Percentiles rank a stretch among this genome's conserved stretches.
Evolutionary conservation across 1,284 basidiomycete genomes (phyloP).

Genomic region (Thecaphora frezii): DNA sequence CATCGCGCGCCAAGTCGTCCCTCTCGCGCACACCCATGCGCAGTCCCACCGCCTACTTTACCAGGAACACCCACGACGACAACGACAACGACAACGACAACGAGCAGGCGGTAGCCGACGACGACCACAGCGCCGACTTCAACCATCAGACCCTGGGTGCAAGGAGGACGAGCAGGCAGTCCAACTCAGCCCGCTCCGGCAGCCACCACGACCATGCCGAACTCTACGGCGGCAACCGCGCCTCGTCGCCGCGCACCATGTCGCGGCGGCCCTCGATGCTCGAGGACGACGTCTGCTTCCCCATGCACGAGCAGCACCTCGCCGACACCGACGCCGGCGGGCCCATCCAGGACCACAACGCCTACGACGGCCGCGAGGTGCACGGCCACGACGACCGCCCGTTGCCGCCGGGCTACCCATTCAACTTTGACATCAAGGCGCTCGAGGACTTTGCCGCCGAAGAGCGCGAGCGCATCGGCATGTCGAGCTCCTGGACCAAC

Average conservation of each 20-base stretch:
- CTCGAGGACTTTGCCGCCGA: conserved; percentile 52
- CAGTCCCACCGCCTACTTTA: conserved; percentile 24
- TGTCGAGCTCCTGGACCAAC: conserved; percentile 15
- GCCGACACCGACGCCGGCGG: conserved; percentile 5
- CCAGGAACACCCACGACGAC: conserved; percentile 14
- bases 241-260: conserved; percentile 14
- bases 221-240: conserved; percentile 1
- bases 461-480: conserved; percentile 47
- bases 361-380: conserved; percentile 10
- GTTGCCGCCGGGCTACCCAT: conserved; percentile 49
- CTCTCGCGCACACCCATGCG: conserved; percentile 32
- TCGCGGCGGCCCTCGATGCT: conserved; percentile 34
- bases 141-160: conserved; percentile 30
- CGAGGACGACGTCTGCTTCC: conserved; percentile 58
- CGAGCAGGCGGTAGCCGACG: conserved; percentile 3
- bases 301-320: conserved; percentile 28
- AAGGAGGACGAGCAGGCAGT: conserved; percentile 18
- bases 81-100: conserved; percentile 17
- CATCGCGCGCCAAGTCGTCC: conserved; percentile 20
- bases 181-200: conserved; percentile 8
- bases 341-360: conserved; percentile 12
- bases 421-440: conserved; percentile 49
- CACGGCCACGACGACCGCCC: conserved; percentile 1
- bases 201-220: conserved; percentile 11
- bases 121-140: conserved; percentile 6